phyloP scores from a whole-genome alignment of 1,284 basidiomycete genomes.

The Sporisorium reilianum region DNA sequence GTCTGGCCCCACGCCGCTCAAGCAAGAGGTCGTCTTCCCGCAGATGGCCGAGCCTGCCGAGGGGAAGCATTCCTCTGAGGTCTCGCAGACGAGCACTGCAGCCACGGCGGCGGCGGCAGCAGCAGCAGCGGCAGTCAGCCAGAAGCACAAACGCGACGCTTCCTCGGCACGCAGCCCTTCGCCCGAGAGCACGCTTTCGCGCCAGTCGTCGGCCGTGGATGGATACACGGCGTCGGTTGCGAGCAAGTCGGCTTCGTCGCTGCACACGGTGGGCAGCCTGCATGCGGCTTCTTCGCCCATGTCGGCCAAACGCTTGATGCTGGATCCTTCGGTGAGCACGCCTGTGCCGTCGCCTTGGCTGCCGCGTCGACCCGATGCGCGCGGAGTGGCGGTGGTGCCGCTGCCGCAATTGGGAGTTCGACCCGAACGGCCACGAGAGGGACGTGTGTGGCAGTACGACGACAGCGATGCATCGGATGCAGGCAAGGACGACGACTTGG shows the following conservation, averaged over 20 bases:
- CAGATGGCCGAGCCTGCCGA: slow-evolving; percentile 14
- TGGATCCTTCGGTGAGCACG: slow-evolving; percentile 58
- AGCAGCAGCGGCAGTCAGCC: no score
- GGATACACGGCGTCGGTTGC: slow-evolving; percentile 31
- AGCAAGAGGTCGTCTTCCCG: slow-evolving; percentile 20
- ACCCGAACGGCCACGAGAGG: slow-evolving; percentile 63
- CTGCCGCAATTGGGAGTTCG: slow-evolving; percentile 64
- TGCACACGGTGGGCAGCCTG: slow-evolving; percentile 19
- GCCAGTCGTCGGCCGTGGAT: slow-evolving; percentile 37
- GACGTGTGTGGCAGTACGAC: slow-evolving; percentile 60
- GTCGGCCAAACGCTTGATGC: slow-evolving; percentile 32
- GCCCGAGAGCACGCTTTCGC: slow-evolving; percentile 35
- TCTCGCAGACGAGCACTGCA: background rate
- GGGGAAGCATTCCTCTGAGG: slow-evolving; percentile 2
- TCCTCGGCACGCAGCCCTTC: slow-evolving; percentile 23
- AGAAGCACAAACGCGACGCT: background rate
- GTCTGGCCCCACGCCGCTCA: slow-evolving; percentile 14
- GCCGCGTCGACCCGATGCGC: slow-evolving; percentile 64
- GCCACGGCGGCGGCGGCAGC: background rate
- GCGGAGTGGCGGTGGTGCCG: slow-evolving; percentile 62
- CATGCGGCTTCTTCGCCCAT: slow-evolving; percentile 26
- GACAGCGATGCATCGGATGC: slow-evolving; percentile 47
- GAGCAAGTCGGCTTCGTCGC: slow-evolving; percentile 43
- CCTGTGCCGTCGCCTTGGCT: slow-evolving; percentile 59
- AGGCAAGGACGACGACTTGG: slow-evolving; percentile 23